Evolutionary conservation across 2,329 filamentous ascomycete genomes (phyloP).

Genomic region (Coleophoma cylindrospora): DNA sequence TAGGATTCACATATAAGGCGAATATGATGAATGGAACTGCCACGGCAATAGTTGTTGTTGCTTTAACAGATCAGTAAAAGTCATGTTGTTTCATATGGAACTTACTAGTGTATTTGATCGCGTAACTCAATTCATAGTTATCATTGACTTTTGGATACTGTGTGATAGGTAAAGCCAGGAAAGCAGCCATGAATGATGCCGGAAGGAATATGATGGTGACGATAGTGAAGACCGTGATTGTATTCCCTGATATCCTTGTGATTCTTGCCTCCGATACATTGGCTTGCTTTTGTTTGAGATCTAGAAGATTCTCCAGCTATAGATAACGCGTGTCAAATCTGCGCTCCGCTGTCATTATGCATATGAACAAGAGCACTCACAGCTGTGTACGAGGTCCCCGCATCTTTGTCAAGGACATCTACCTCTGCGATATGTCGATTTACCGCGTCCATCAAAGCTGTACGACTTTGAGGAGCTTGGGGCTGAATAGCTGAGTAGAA

Average conservation of each 20-base stretch:
- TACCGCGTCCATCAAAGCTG: background rate
- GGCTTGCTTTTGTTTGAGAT: background rate
- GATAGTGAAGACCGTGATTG: background rate
- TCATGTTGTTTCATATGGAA: background rate
- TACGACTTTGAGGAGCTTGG: background rate
- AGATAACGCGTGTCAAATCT: background rate
- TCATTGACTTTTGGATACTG: background rate
- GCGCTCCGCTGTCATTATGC: background rate
- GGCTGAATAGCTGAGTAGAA: background rate
- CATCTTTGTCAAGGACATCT: background rate
- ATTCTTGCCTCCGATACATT: background rate
- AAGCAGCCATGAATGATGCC: background rate
- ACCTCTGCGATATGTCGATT: background rate
- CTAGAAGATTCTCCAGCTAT: background rate
- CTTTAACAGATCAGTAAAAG: background rate
- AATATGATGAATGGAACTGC: background rate
- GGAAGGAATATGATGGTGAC: background rate
- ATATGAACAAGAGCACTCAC: background rate
- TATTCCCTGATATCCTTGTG: background rate
- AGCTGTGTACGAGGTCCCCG: background rate
- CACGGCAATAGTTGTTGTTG: background rate
- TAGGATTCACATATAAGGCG: background rate
- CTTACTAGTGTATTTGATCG: background rate
- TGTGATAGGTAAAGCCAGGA: background rate
- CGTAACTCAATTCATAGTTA: background rate